Conservation (phyloP, 1,284 basidiomycete genomes). For the Leccinum fuscescens region DNA sequence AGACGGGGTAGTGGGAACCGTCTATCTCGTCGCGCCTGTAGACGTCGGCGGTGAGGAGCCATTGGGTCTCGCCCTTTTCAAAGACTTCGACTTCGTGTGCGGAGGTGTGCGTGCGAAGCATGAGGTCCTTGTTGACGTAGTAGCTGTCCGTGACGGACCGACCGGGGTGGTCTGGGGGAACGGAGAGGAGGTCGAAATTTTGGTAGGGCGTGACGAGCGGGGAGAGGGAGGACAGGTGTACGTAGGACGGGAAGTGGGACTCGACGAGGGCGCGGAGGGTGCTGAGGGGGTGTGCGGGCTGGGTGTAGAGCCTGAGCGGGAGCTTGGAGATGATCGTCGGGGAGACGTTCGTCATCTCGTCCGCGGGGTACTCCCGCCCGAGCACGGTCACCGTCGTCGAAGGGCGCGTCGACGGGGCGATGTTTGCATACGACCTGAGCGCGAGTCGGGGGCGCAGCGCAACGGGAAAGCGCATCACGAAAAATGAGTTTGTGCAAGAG, state of each 20-base stretch:
- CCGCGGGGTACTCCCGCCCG: constrained; percentile 62
- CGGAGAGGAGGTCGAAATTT: constrained; percentile 98
- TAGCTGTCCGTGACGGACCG: constrained; percentile 90
- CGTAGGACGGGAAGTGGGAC: constrained; percentile 73
- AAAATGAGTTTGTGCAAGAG: not conserved
- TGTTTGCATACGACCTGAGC: constrained; percentile 17
- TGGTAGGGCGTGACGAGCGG: constrained; percentile 88
- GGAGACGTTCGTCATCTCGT: constrained; percentile 85
- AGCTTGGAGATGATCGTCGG: constrained; percentile 80
- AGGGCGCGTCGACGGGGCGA: constrained; percentile 30
- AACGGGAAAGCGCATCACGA: constrained; percentile 18
- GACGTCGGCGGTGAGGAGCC: constrained; percentile 97
- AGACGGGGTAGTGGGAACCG: constrained; percentile 94
- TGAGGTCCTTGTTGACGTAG: constrained; percentile 87
- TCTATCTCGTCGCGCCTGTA: constrained; percentile 99
- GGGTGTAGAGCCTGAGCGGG: constrained; percentile 69
- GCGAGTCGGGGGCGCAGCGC: constrained; percentile 8
- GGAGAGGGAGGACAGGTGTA: constrained; percentile 69
- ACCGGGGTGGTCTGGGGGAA: constrained; percentile 92
- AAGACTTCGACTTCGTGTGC: constrained; percentile 97
- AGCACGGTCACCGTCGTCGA: constrained; percentile 41
- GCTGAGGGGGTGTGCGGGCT: constrained; percentile 80
- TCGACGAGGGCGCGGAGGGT: constrained; percentile 88
- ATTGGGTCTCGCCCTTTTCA: constrained; percentile 69
- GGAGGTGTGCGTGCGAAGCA: constrained; percentile 96